Percentiles rank a stretch among this genome's conserved stretches.
These are phyloP conservation scores for Mesembryanthemum crystallinum DNA, from an alignment of 148 eudicot genomes.

Conservation along the genomic window DNA sequence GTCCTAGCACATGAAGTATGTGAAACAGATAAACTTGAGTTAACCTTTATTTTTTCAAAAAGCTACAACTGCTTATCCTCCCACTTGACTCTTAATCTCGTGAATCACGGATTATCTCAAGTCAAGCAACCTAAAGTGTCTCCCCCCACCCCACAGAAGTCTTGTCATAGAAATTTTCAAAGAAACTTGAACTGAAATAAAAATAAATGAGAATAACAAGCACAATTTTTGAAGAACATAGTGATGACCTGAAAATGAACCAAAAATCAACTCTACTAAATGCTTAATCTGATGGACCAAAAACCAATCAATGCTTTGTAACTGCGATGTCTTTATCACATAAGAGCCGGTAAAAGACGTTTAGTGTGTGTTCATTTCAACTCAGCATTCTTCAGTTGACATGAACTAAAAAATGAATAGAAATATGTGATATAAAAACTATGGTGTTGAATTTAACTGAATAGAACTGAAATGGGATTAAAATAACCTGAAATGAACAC, in stretches of 20 bases:
- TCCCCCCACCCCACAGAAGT: too few relatives aligned
- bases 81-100: conserved; percentile 32
- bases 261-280: background rate
- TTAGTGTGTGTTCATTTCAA: too few relatives aligned
- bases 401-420: too few relatives aligned
- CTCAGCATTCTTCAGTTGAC: too few relatives aligned
- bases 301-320: background rate
- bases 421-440: too few relatives aligned
- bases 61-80: conserved; percentile 31
- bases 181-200: background rate
- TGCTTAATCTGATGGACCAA: background rate
- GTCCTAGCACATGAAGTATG: conserved; percentile 38
- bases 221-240: background rate
- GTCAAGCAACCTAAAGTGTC: conserved; percentile 20
- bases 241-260: background rate
- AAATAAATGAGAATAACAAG: background rate
- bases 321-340: too few relatives aligned
- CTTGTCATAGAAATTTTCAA: background rate
- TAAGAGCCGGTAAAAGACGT: too few relatives aligned
- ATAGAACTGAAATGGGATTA: too few relatives aligned
- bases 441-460: too few relatives aligned
- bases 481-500: too few relatives aligned
- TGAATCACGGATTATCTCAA: conserved; percentile 34
- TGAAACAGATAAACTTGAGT: conserved; percentile 27
- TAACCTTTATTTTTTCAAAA: conserved; percentile 14